A percentile compares a stretch with the other conserved stretches of the same genome.
Conservation (phyloP, 2,329 filamentous ascomycete species). For the Raffaelea deltoideospora region DNA sequence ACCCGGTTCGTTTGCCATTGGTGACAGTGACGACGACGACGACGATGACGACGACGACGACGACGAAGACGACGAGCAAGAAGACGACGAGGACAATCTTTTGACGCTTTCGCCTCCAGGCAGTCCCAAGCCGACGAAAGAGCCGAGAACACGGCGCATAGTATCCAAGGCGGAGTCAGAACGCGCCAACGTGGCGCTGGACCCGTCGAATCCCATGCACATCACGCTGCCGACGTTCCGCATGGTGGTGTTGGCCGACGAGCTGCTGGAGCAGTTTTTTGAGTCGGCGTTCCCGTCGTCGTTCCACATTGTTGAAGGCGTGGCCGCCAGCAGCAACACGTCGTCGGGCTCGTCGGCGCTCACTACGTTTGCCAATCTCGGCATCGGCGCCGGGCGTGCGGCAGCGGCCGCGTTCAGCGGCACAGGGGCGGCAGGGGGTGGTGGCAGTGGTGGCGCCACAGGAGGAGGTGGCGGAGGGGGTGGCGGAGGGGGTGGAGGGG, state of each 20-base stretch:
- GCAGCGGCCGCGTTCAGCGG: conserved; percentile 25
- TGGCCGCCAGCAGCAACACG: conserved; percentile 26
- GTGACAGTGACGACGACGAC: conserved; percentile 49
- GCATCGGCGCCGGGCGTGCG: conserved; percentile 18
- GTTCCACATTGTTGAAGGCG: conserved; percentile 67
- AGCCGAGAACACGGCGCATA: background rate
- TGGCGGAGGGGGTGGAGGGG: conserved; percentile 13
- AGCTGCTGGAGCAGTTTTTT: conserved; percentile 92
- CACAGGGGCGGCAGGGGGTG: background rate
- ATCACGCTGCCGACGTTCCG: conserved; percentile 96
- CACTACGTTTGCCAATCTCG: conserved; percentile 18
- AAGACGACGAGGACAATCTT: background rate
- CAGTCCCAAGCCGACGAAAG: too few relatives aligned
- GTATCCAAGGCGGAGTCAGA: conserved; percentile 54
- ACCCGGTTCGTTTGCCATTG: conserved; percentile 53
- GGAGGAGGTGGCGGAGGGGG: background rate
- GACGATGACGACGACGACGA: conserved; percentile 53
- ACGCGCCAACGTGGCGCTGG: conserved; percentile 70
- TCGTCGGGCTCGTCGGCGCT: conserved; percentile 24
- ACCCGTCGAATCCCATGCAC: conserved; percentile 83
- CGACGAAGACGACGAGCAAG: conserved; percentile 35
- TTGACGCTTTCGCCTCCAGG: background rate
- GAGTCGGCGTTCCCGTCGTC: conserved; percentile 89
- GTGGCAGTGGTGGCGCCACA: conserved; percentile 24
- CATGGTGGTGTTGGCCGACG: conserved; percentile 95